Conservation (phyloP, 179 eudicot genomes). For the Beta lomatogona region DNA sequence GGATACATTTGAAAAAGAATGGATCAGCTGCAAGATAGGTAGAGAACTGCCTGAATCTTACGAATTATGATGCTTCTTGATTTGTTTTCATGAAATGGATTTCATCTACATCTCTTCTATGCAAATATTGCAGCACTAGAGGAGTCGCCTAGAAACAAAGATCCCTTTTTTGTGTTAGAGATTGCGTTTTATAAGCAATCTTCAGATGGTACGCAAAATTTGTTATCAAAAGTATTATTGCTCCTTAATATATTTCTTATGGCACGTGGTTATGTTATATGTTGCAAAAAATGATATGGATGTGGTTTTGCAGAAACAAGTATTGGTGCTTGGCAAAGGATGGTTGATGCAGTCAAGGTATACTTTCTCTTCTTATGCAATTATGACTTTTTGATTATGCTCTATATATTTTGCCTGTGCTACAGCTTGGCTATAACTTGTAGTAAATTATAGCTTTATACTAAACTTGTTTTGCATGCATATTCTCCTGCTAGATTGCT, state of each 20-base stretch:
- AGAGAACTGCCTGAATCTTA: not conserved
- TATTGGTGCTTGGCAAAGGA: conserved; percentile 46
- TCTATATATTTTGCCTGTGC: not conserved
- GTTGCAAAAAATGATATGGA: conserved; percentile 1
- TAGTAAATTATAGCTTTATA: not conserved
- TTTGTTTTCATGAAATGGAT: not conserved
- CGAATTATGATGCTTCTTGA: not conserved
- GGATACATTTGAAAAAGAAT: conserved; percentile 49
- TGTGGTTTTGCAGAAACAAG: conserved; percentile 30
- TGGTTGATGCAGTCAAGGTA: conserved; percentile 56
- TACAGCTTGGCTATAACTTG: not conserved
- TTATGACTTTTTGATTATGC: not conserved
- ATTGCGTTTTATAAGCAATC: conserved; percentile 28
- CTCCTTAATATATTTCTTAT: not conserved
- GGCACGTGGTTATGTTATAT: not conserved
- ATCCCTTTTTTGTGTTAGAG: conserved; percentile 43
- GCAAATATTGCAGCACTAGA: conserved; percentile 40
- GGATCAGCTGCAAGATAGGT: conserved; percentile 54
- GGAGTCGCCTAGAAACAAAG: conserved; percentile 46
- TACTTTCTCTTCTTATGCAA: not conserved
- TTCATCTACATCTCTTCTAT: conserved; percentile 3
- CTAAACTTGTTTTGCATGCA: not conserved
- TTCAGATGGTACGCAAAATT: conserved; percentile 36
- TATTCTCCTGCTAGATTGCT: not conserved
- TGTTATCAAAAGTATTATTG: not conserved